Base-by-base conservation (phyloP, 345 rosid genomes). In the Brassica rapa region DNA sequence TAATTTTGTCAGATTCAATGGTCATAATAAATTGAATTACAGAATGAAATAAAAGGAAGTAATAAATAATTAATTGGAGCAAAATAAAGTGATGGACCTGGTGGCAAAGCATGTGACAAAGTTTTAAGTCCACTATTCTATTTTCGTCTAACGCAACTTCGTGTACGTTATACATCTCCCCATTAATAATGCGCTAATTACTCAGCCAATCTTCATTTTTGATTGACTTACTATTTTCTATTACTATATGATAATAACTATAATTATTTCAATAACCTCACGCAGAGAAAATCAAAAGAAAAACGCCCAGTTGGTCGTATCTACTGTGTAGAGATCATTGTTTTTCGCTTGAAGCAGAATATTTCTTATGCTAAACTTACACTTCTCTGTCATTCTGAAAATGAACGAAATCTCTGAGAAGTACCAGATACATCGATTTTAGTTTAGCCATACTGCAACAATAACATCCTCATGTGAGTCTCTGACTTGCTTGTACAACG, bases 161-260 rank as follows among this genome's bases (percentile, higher is more conserved):
- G 78, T 79, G 82, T 68, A 79, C 82, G 82, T 67, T 67, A 73
- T 64, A 73, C 8, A 67, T 16, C 70, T 66, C 27, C 73, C 73
- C 23, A 66, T 27, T 79, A 60, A 33, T 60, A 73, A 11, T 79
- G 70, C 77, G 82, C 73, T 79, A 79, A 59, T 72, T 72, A 60
- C 77, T 79, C 73, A 41, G 57, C 73, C 49, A 39, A 43, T 63
- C 60, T 57, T 66, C 82, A 41, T 30, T 59, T 66, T n/a, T 59
- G 73, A 78, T 65, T 19, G 15, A 56, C 30, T 37, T 71, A 4
- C 16, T 21, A 68, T 33, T 33, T 59, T 60, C 4, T 56, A 27
- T 39, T 35, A 35, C 35, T 49, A 49, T 49, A 49, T 49, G 55
- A 35, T 35, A 27, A 33, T 2, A 37, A 51, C 27, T 55, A 16